Percentiles rank a stretch among this genome's conserved stretches.
Evolutionary conservation across 345 rosid species (phyloP).

Genomic region (Lepidium sativum): DNA sequence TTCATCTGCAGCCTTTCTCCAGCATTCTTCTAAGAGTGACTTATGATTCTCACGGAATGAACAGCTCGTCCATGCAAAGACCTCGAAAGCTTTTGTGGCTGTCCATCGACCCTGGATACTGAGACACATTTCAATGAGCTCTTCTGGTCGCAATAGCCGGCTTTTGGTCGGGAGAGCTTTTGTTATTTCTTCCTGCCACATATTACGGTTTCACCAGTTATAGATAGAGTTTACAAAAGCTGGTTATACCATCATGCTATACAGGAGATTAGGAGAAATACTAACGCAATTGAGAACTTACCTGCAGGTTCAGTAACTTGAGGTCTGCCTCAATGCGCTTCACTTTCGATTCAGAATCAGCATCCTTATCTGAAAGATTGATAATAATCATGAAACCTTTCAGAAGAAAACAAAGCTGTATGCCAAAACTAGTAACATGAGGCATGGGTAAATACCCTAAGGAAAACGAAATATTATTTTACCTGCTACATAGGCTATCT

Average conservation of each 20-base stretch:
- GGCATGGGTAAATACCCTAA: neutral
- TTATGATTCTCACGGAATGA: conserved; percentile 62
- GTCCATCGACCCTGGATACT: conserved; percentile 39
- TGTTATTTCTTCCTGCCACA: conserved; percentile 59
- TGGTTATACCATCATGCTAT: neutral
- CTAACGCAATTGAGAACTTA: conserved; percentile 13
- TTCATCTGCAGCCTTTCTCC: conserved; percentile 75
- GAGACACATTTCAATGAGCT: conserved; percentile 66
- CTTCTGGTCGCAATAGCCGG: conserved; percentile 57
- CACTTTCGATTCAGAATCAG: conserved; percentile 41
- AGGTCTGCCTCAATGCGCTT: conserved; percentile 80
- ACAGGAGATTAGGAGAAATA: neutral
- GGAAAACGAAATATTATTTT: neutral
- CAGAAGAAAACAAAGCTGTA: no score
- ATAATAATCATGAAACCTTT: neutral
- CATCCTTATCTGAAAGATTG: conserved; percentile 30
- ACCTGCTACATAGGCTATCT: conserved; percentile 86
- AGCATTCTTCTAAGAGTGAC: conserved; percentile 74
- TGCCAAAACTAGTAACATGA: neutral
- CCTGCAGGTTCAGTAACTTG: conserved; percentile 86
- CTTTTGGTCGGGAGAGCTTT: conserved; percentile 32
- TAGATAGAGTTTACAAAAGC: neutral
- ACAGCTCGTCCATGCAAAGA: conserved; percentile 84
- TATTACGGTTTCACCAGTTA: neutral
- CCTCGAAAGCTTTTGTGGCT: conserved; percentile 58